These are phyloP conservation scores for Fragilaria radians DNA, from an alignment of 108 stramenopile genomes.

Conservation along the genomic window DNA sequence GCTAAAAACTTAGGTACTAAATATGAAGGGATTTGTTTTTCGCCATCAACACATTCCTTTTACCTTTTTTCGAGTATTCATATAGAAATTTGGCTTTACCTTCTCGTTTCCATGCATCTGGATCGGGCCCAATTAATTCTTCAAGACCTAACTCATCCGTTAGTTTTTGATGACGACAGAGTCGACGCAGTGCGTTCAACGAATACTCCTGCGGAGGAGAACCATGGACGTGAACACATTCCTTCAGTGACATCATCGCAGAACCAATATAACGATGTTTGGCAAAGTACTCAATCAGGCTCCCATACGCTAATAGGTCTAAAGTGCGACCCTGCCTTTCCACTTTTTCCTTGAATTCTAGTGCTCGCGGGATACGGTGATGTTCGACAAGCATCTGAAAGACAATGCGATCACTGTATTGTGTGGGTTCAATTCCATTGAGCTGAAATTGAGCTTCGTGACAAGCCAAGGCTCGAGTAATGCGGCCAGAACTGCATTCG, in stretches of 20 bases:
- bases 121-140: slow-evolving; percentile 66
- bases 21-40: no score
- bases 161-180: slow-evolving; percentile 37
- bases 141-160: slow-evolving; percentile 33
- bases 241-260: slow-evolving; percentile 68
- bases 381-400: slow-evolving; percentile 76
- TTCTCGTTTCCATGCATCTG: slow-evolving; percentile 63
- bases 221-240: slow-evolving; percentile 64
- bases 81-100: slow-evolving; percentile 52
- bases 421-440: slow-evolving; percentile 46
- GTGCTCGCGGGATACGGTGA: slow-evolving; percentile 52
- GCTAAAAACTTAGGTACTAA: no score
- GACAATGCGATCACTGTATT: slow-evolving; percentile 72
- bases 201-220: slow-evolving; percentile 59
- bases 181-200: slow-evolving; percentile 37
- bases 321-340: slow-evolving; percentile 53
- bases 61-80: slow-evolving; percentile 50
- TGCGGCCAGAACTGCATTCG: slow-evolving; percentile 42
- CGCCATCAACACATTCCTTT: no score
- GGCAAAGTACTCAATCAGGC: slow-evolving; percentile 66
- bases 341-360: slow-evolving; percentile 60
- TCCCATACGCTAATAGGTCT: slow-evolving; percentile 69
- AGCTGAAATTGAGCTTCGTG: slow-evolving; percentile 49
- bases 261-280: slow-evolving; percentile 61
- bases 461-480: slow-evolving; percentile 54